Base-by-base conservation (phyloP, 257 asterid species). In the Capsicum baccatum region DNA sequence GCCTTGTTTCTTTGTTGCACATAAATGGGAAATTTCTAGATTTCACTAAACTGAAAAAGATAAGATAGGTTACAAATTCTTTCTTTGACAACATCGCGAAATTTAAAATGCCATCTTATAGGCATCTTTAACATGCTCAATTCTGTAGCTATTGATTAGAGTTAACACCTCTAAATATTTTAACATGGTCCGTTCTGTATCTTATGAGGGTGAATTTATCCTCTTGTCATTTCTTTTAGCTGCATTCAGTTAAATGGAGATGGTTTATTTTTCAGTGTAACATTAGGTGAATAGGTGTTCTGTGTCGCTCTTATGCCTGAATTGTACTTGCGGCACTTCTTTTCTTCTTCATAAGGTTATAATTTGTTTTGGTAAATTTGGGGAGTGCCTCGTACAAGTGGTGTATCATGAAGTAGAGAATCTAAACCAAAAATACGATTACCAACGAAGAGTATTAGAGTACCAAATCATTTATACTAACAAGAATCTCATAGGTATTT, bases 191-290 rank as follows among this genome's bases (percentile, higher is more conserved):
- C 9, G 58, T 50, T 74, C 19, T 50, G 81, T 74, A 50, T 50
- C 62, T 50, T 21, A 50, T 67, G 62, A 21, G 62, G 21, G 47
- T 52, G 59, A 74, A 52, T 74, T 52, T 17, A 74, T 50, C 62
- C 8, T 50, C 81, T 74, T 74, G 11, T 74, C 7, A 74, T 74
- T 74, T 52, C 50, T 63, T 3, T 63, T 50, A 74, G 62, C 44
- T 73, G 62, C 62, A 74, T 52, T 74, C 21, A 74, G 81, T 74
- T 55, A 50, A 50, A 74, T 21, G 62, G 62, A 74, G 50, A 15
- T 74, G 62, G 81, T 74, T 74, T 50, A 50, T 73, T 74, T 74
- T 21, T 21, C 62, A 12, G 81, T 74, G 21, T 19, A 50, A 73
- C 17, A 71, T 17, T 71, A 17, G 37, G 55, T 17, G 55, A 44